Evolutionary conservation across 2,329 filamentous ascomycete genomes (phyloP).

Genomic region (Sporothrix mexicana): DNA sequence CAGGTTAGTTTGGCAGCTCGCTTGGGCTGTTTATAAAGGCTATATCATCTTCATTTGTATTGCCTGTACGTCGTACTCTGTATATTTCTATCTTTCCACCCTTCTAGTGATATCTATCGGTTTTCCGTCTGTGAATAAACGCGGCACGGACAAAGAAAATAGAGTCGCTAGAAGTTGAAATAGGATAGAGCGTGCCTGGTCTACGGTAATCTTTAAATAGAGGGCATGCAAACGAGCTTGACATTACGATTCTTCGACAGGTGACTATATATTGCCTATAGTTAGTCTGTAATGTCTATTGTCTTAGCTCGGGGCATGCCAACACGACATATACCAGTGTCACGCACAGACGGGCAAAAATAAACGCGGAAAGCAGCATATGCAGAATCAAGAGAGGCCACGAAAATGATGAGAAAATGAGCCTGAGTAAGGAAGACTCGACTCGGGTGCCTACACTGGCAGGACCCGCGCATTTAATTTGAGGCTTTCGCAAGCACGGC

Average conservation of each 20-base stretch:
- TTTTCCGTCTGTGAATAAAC: neutral
- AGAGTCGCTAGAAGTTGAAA: too few relatives aligned
- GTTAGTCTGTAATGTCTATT: neutral
- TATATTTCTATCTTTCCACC: neutral
- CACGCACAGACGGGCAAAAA: neutral
- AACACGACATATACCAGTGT: neutral
- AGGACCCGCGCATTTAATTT: neutral
- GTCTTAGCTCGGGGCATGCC: neutral
- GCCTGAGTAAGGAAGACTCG: neutral
- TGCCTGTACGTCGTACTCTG: neutral
- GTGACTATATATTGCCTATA: slow-evolving; percentile 20
- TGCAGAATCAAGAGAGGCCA: neutral
- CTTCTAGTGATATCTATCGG: neutral
- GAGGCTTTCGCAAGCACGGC: neutral
- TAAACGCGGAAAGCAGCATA: slow-evolving; percentile 16
- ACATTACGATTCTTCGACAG: neutral
- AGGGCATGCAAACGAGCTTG: neutral
- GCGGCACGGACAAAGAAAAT: neutral
- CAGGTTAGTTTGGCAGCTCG: neutral
- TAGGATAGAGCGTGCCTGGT: neutral
- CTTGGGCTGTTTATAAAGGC: neutral
- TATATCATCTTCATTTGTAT: neutral
- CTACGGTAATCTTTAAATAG: neutral
- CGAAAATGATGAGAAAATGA: neutral
- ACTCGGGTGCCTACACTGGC: slow-evolving; percentile 5